A percentile compares a stretch with the other conserved stretches of the same genome.
phyloP scores from a whole-genome alignment of 2,329 filamentous ascomycete species.

The Botrytis medusae region DNA sequence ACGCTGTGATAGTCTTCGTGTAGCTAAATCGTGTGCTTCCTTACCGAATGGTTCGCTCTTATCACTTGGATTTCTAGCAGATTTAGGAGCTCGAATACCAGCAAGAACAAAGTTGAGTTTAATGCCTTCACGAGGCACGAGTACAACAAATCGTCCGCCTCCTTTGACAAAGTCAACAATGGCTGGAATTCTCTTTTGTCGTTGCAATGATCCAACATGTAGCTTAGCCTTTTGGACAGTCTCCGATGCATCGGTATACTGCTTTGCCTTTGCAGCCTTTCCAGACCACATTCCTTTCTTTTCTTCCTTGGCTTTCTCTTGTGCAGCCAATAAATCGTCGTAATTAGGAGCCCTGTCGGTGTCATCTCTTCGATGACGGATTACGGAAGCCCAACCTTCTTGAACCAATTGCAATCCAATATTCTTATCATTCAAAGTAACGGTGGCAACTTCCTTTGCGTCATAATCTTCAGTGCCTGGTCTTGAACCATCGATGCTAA shows the following conservation, averaged over 20 bases:
- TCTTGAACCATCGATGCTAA: constrained; percentile 87
- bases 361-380: constrained; percentile 92
- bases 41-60: constrained; percentile 90
- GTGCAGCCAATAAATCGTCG: constrained; percentile 79
- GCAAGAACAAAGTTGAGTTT: constrained; percentile 95
- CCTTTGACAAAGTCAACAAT: constrained; percentile 97
- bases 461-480: constrained; percentile 88
- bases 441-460: constrained; percentile 89
- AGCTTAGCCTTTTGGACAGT: constrained; percentile 93
- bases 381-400: constrained; percentile 88
- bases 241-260: constrained; percentile 88
- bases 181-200: constrained; percentile 89
- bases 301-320: constrained; percentile 79
- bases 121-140: constrained; percentile 88
- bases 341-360: constrained; percentile 93
- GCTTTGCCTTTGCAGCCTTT: constrained; percentile 79
- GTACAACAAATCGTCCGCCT: constrained; percentile 88
- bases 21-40: constrained; percentile 90
- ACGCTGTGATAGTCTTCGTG: constrained; percentile 83
- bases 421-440: constrained; percentile 82
- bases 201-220: constrained; percentile 80
- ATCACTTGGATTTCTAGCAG: constrained; percentile 74
- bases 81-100: constrained; percentile 86
- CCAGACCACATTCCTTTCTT: constrained; percentile 94
- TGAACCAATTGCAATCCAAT: constrained; percentile 83